Conservation (phyloP, 192 early-diverging fungal genomes). For the Linnemannia zychae region DNA sequence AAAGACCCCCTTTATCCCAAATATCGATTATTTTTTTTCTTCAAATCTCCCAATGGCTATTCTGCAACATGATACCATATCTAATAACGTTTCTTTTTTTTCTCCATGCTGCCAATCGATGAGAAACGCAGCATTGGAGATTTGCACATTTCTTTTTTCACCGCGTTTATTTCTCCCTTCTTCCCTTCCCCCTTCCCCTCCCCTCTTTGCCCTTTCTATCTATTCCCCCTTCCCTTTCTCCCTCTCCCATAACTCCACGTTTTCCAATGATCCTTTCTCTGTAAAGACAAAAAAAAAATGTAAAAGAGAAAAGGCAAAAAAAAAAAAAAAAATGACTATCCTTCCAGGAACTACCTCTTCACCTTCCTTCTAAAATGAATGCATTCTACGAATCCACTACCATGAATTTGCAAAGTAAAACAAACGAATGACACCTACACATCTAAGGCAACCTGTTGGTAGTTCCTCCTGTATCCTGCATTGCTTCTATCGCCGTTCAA, state of each 20-base stretch:
- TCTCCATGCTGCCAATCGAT: neutral
- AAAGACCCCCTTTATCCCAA: neutral
- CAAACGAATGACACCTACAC: neutral
- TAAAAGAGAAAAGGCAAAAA: constrained; percentile 3
- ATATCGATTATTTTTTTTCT: constrained; percentile 20
- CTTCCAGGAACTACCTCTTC: too few relatives aligned
- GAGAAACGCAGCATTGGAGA: neutral
- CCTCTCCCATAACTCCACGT: neutral
- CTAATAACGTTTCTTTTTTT: constrained; percentile 5
- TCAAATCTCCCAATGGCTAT: neutral
- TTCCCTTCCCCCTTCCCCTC: neutral
- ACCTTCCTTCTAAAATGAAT: neutral
- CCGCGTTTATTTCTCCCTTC: neutral
- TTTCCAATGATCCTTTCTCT: constrained; percentile 2
- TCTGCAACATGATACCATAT: constrained; percentile 9
- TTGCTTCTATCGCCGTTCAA: too few relatives aligned
- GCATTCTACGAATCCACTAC: neutral
- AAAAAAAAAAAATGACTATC: constrained; percentile 2
- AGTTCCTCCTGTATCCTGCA: neutral
- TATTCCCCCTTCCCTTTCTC: neutral
- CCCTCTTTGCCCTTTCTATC: neutral
- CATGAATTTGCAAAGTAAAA: neutral
- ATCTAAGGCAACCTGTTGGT: neutral
- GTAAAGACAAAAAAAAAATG: constrained; percentile 7
- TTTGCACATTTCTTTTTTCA: neutral